Percentiles rank a stretch among this genome's conserved stretches.
Evolutionary conservation across 106 monocot species (phyloP).

Genomic region (Hemerocallis citrina): DNA sequence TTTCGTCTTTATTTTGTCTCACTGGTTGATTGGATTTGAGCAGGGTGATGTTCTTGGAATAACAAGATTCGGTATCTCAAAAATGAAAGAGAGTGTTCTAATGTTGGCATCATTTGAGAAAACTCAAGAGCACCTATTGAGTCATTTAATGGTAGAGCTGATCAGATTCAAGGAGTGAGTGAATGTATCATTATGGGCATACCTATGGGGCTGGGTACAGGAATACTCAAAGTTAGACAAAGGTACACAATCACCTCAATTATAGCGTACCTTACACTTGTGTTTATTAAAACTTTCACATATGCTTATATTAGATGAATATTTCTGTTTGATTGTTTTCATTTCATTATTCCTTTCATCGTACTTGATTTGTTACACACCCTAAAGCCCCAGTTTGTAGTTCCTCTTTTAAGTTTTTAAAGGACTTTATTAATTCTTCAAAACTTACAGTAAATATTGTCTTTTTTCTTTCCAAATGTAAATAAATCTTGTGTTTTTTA

Average conservation of each 20-base stretch:
- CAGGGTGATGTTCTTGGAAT: constrained; percentile 96
- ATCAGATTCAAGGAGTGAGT: constrained; percentile 87
- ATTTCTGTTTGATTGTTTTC: no score
- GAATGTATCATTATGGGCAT: constrained; percentile 97
- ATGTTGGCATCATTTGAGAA: constrained; percentile 98
- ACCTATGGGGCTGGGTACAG: constrained; percentile 88
- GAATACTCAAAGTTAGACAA: constrained; percentile 89
- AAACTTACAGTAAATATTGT: no score
- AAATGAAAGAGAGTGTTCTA: constrained; percentile 95
- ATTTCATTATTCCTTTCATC: no score
- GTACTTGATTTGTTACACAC: no score
- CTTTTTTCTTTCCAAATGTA: no score
- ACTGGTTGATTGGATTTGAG: constrained; percentile 3
- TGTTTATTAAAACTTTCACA: no score
- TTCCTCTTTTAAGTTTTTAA: no score
- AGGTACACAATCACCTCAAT: constrained; percentile 38
- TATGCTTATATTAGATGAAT: no score
- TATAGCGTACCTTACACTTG: no score
- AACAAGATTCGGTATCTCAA: constrained; percentile 80
- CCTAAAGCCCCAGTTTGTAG: no score
- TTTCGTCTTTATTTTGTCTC: not conserved
- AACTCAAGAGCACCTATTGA: constrained; percentile 87
- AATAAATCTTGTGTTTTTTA: no score
- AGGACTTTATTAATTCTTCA: no score
- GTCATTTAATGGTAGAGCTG: constrained; percentile 69